These are phyloP conservation scores for Solanum medicagineum DNA, from an alignment of 257 asterid genomes.

Conservation along the genomic window DNA sequence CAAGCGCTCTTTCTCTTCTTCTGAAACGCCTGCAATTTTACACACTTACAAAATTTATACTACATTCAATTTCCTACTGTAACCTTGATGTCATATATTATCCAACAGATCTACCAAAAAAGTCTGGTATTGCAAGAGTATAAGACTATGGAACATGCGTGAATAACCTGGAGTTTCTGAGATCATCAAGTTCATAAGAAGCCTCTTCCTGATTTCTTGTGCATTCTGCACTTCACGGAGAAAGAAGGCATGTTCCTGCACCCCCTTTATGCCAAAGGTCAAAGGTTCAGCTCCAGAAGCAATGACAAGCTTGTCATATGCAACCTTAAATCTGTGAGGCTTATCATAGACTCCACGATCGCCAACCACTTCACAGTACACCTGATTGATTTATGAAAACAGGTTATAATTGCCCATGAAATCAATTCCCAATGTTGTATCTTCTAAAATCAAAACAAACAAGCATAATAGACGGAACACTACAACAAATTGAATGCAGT, in stretches of 20 bases:
- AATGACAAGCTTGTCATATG: slow-evolving; percentile 86
- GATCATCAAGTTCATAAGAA: slow-evolving; percentile 82
- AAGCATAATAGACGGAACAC: background rate
- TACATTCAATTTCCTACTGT: background rate
- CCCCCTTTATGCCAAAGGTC: slow-evolving; percentile 90
- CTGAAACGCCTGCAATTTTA: slow-evolving; percentile 46
- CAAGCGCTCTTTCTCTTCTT: slow-evolving; percentile 80
- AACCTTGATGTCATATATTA: background rate
- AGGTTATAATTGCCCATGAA: background rate
- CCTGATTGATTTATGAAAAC: slow-evolving; percentile 18
- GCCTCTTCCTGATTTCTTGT: slow-evolving; percentile 83
- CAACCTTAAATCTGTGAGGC: slow-evolving; percentile 62
- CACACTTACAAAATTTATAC: background rate
- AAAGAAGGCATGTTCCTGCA: slow-evolving; percentile 64
- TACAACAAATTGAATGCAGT: background rate
- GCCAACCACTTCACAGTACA: slow-evolving; percentile 51
- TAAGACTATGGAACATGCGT: background rate
- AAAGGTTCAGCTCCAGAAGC: slow-evolving; percentile 85
- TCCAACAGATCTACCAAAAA: background rate
- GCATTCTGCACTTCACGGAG: slow-evolving; percentile 87
- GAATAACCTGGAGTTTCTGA: slow-evolving; percentile 77
- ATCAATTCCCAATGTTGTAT: background rate
- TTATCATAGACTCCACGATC: slow-evolving; percentile 21
- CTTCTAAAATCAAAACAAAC: background rate
- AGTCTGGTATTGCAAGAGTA: background rate